Percentiles rank a stretch among this genome's conserved stretches.
Conservation (phyloP, 495 filamentous ascomycete genomes). For the Podospora appendiculata region DNA sequence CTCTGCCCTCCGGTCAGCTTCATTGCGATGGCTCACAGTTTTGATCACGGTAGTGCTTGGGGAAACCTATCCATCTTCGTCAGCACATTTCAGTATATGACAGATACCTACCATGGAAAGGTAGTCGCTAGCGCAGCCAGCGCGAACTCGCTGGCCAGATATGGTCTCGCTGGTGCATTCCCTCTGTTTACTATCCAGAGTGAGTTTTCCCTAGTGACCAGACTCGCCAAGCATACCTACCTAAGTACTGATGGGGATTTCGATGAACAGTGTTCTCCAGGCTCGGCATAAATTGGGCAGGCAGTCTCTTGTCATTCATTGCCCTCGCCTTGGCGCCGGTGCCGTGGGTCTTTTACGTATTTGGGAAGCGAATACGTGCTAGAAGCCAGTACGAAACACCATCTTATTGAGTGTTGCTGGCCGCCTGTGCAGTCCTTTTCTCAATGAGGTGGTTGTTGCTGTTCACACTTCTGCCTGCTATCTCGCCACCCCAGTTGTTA, state of each 20-base stretch:
- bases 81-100: slow-evolving; percentile 41
- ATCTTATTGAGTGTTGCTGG: too few relatives aligned
- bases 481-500: too few relatives aligned
- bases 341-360: slow-evolving; percentile 47
- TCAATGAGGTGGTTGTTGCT: too few relatives aligned
- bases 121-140: slow-evolving; percentile 54
- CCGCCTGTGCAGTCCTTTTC: too few relatives aligned
- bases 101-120: slow-evolving; percentile 50
- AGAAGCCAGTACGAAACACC: slow-evolving; percentile 34
- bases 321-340: slow-evolving; percentile 50
- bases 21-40: neutral
- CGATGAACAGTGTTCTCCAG: slow-evolving; percentile 42
- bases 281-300: slow-evolving; percentile 54
- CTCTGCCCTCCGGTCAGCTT: neutral
- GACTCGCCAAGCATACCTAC: neutral
- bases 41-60: slow-evolving; percentile 34
- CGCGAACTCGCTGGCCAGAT: slow-evolving; percentile 58
- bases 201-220: slow-evolving; percentile 20
- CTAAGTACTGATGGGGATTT: neutral
- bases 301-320: slow-evolving; percentile 51
- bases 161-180: slow-evolving; percentile 53
- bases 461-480: too few relatives aligned
- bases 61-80: slow-evolving; percentile 36
- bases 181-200: slow-evolving; percentile 57
- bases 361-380: slow-evolving; percentile 38